Percentiles rank a stretch among this genome's conserved stretches.
phyloP scores from a whole-genome alignment of 352 stramenopile species.

The Globisporangium cylindrosporum region DNA sequence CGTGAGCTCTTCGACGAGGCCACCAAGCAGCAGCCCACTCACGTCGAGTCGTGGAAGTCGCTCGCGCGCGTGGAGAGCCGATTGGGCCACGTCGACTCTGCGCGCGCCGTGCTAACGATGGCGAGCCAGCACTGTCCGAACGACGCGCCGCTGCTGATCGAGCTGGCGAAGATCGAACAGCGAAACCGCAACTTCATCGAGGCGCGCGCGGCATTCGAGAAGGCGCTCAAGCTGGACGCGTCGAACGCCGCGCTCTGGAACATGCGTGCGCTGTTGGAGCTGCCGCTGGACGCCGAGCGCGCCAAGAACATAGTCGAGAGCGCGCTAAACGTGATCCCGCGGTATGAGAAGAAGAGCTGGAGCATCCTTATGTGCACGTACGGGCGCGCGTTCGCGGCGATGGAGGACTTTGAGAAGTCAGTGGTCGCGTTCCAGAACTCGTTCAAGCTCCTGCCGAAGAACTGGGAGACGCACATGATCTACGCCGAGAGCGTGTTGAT shows the following conservation, averaged over 20 bases:
- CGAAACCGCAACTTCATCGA: slow-evolving; percentile 52
- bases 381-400: slow-evolving; percentile 60
- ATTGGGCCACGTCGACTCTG: slow-evolving; percentile 57
- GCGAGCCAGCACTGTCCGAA: slow-evolving; percentile 67
- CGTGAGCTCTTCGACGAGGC: slow-evolving; percentile 74
- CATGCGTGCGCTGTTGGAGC: slow-evolving; percentile 72
- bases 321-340: slow-evolving; percentile 57
- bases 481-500: slow-evolving; percentile 74
- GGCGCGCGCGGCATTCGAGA: slow-evolving; percentile 63
- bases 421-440: slow-evolving; percentile 79
- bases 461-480: slow-evolving; percentile 84
- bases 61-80: slow-evolving; percentile 63
- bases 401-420: slow-evolving; percentile 69
- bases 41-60: slow-evolving; percentile 64
- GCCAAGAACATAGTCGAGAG: slow-evolving; percentile 76
- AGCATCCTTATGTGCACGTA: slow-evolving; percentile 86
- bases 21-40: slow-evolving; percentile 58
- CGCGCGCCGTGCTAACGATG: slow-evolving; percentile 60
- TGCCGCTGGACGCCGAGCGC: slow-evolving; percentile 58
- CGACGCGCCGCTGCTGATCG: slow-evolving; percentile 64
- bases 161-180: slow-evolving; percentile 83
- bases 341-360: slow-evolving; percentile 82
- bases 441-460: slow-evolving; percentile 75
- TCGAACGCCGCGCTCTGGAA: slow-evolving; percentile 76
- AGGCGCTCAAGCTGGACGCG: slow-evolving; percentile 69